Percentiles rank a stretch among this genome's conserved stretches.
These are phyloP conservation scores for Trametes cinnabarina DNA, from an alignment of 768 basidiomycete genomes.

Conservation along the genomic window DNA sequence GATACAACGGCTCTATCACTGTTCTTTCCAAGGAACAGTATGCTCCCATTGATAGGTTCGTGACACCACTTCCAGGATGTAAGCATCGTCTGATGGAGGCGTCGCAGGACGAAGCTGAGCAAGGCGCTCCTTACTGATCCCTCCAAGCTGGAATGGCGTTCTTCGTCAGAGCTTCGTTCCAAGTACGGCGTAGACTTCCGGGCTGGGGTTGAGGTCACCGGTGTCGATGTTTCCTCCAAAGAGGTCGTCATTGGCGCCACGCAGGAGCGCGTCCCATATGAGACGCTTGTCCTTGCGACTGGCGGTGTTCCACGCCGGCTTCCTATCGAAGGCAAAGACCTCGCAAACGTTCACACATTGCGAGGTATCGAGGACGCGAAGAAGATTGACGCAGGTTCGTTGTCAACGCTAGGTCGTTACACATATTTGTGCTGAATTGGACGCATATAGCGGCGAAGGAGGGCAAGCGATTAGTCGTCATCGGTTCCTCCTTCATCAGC, in stretches of 20 bases:
- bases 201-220: conserved; percentile 65
- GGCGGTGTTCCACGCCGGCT: conserved; percentile 73
- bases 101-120: conserved; percentile 76
- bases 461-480: conserved; percentile 74
- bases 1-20: conserved; percentile 74
- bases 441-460: conserved; percentile 54
- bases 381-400: conserved; percentile 65
- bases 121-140: conserved; percentile 80
- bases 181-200: conserved; percentile 70
- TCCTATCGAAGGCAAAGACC: conserved; percentile 71
- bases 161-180: conserved; percentile 70
- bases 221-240: conserved; percentile 61
- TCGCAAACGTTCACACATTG: conserved; percentile 77
- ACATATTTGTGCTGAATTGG: too few relatives aligned
- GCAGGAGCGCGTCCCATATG: conserved; percentile 64
- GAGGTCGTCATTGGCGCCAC: conserved; percentile 58
- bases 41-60: conserved; percentile 79
- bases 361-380: conserved; percentile 68
- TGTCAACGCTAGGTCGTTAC: too few relatives aligned
- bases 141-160: conserved; percentile 72
- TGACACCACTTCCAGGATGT: neutral
- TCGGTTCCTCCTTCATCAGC: conserved; percentile 89
- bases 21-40: conserved; percentile 77
- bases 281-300: conserved; percentile 75
- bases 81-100: neutral